A percentile compares a stretch with the other conserved stretches of the same genome.
phyloP scores from a whole-genome alignment of 2,329 filamentous ascomycete genomes.

The Hymenoscyphus linearis region DNA sequence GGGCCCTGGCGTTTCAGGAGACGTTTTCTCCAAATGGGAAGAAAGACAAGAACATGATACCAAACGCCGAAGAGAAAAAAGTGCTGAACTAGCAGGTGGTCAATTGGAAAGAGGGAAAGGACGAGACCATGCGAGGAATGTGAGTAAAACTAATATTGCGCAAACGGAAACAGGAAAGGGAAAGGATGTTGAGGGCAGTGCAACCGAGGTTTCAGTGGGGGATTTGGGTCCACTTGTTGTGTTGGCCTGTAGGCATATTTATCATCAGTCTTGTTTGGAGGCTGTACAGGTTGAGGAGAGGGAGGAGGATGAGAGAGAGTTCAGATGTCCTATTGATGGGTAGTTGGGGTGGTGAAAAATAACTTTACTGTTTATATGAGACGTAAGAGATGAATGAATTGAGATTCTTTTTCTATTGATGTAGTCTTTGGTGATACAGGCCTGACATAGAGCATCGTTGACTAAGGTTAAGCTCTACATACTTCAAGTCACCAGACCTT shows the following conservation, averaged over 20 bases:
- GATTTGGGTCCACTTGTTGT: conserved; percentile 59
- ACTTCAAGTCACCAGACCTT: no score
- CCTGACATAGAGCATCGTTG: no score
- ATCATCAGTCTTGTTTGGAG: conserved; percentile 65
- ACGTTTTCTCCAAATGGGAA: conserved; percentile 81
- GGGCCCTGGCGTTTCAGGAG: conserved; percentile 77
- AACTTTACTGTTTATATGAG: not conserved
- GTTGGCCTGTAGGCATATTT: conserved; percentile 65
- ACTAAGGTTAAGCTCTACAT: no score
- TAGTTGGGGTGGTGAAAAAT: not conserved
- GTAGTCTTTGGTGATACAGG: not conserved
- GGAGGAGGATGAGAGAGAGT: conserved; percentile 41
- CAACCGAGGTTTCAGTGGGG: conserved; percentile 30
- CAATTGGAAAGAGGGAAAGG: conserved; percentile 35
- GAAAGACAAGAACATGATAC: conserved; percentile 48
- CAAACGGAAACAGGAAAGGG: conserved; percentile 20
- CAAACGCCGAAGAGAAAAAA: conserved; percentile 33
- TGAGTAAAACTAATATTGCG: conserved; percentile 22
- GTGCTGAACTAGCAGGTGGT: conserved; percentile 30
- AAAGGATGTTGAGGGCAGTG: conserved; percentile 35
- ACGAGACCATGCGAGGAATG: conserved; percentile 34
- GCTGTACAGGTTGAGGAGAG: conserved; percentile 52
- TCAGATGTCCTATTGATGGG: conserved; percentile 37
- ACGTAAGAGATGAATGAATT: not conserved
- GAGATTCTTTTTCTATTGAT: not conserved